Evolutionary conservation across 192 early-diverging fungal genomes (phyloP).

Genomic region (Chytriomyces confervae): DNA sequence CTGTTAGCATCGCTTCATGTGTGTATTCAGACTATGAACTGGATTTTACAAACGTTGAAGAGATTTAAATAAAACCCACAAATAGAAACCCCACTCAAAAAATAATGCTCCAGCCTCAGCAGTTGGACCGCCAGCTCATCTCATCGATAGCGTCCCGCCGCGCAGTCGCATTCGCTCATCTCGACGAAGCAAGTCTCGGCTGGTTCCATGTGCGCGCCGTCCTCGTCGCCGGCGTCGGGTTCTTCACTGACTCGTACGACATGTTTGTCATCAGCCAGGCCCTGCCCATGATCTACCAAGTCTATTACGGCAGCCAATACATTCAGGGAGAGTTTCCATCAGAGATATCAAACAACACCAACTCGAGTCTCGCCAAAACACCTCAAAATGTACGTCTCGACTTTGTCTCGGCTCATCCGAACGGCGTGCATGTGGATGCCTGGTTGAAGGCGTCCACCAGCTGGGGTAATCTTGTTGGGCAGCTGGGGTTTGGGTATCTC

Average conservation of each 20-base stretch:
- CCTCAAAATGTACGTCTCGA: conserved; percentile 10
- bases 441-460: conserved; percentile 84
- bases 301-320: too few species aligned
- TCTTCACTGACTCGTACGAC: conserved; percentile 94
- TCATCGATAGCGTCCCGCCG: not conserved
- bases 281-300: conserved; percentile 70
- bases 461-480: conserved; percentile 85
- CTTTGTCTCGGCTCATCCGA: not conserved
- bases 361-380: not conserved
- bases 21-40: not conserved
- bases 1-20: not conserved
- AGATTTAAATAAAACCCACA: too few species aligned
- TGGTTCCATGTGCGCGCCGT: conserved; percentile 53
- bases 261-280: conserved; percentile 89
- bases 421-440: conserved; percentile 63
- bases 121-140: too few species aligned
- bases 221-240: conserved; percentile 56
- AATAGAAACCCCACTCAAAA: too few species aligned
- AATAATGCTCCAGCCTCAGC: too few species aligned
- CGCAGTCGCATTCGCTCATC: conserved; percentile 23
- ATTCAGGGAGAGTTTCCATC: too few species aligned
- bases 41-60: too few species aligned
- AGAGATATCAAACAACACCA: too few species aligned
- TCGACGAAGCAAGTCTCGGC: conserved; percentile 45
- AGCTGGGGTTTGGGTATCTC: conserved; percentile 81